Percentiles rank a stretch among this genome's conserved stretches.
Evolutionary conservation across 768 basidiomycete genomes (phyloP).

Genomic region (Mycena amicta): DNA sequence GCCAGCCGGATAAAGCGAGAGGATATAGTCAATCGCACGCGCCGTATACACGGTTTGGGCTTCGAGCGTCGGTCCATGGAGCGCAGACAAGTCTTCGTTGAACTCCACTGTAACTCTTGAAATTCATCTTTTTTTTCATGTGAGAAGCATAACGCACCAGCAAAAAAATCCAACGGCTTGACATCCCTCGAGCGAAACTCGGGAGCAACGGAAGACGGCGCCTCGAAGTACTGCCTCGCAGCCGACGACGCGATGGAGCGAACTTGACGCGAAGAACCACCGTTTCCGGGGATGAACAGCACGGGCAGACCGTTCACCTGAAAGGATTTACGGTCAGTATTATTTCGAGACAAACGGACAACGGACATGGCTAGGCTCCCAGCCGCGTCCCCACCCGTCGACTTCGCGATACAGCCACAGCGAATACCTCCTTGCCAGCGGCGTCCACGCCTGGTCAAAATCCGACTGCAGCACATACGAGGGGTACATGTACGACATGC

Average conservation of each 20-base stretch:
- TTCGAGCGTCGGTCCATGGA: slow-evolving; percentile 87
- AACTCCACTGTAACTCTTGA: slow-evolving; percentile 76
- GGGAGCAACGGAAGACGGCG: slow-evolving; percentile 55
- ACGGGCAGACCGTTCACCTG: slow-evolving; percentile 70
- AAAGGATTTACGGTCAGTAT: neutral
- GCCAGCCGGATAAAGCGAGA: slow-evolving; percentile 68
- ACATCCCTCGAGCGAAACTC: slow-evolving; percentile 53
- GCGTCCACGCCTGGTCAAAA: slow-evolving; percentile 71
- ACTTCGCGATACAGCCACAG: slow-evolving; percentile 91
- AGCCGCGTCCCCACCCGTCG: slow-evolving; percentile 42
- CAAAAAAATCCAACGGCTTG: slow-evolving; percentile 80
- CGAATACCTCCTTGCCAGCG: slow-evolving; percentile 72
- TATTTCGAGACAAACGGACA: neutral
- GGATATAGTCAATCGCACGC: slow-evolving; percentile 73
- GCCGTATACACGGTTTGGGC: slow-evolving; percentile 79
- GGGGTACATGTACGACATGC: slow-evolving; percentile 96
- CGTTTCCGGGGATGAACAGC: slow-evolving; percentile 96
- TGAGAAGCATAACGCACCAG: slow-evolving; percentile 53
- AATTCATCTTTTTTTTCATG: neutral
- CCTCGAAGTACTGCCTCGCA: slow-evolving; percentile 72
- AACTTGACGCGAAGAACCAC: slow-evolving; percentile 91
- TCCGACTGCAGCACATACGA: slow-evolving; percentile 76
- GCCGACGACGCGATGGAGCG: slow-evolving; percentile 95
- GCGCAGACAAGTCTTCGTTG: slow-evolving; percentile 96
- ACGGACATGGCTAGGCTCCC: slow-evolving; percentile 68